phyloP scores from a whole-genome alignment of 23 red algal genomes.

The Pyropia yezoensis region DNA sequence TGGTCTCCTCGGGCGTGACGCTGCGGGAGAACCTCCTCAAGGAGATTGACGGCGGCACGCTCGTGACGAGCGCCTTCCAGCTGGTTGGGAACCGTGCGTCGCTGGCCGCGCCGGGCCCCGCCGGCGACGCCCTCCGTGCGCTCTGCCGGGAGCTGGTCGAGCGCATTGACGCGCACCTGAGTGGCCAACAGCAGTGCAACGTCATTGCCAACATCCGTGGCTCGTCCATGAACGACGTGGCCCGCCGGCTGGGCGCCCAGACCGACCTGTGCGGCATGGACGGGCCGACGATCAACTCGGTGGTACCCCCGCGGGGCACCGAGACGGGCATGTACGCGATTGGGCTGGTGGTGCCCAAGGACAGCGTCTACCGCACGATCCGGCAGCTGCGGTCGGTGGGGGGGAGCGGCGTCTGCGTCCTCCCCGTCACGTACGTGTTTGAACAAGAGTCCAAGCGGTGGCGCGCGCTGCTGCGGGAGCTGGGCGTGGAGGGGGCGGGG shows the following conservation, averaged over 20 bases:
- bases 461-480: constrained; percentile 17
- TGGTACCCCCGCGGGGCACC: constrained; percentile 77
- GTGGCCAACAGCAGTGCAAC: constrained; percentile 76
- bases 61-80: constrained; percentile 70
- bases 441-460: constrained; percentile 63
- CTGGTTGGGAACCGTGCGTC: constrained; percentile 72
- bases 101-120: constrained; percentile 16
- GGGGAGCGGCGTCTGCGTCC: constrained; percentile 90
- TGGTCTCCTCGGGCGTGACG: constrained; percentile 87
- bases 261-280: constrained; percentile 84
- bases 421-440: constrained; percentile 97
- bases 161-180: constrained; percentile 81
- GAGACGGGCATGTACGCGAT: constrained; percentile 98
- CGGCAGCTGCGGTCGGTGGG: constrained; percentile 85
- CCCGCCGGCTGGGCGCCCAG: constrained; percentile 60
- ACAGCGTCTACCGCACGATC: constrained; percentile 69
- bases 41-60: constrained; percentile 73
- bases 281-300: constrained; percentile 83
- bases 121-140: constrained; percentile 34
- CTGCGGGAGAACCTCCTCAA: constrained; percentile 96
- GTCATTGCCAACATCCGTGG: constrained; percentile 97
- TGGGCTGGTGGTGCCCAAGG: constrained; percentile 84
- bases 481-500: constrained; percentile 9
- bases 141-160: constrained; percentile 80
- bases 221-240: constrained; percentile 81